Base-by-base conservation (phyloP, 179 eudicot species). In the Beta corolliflora region DNA sequence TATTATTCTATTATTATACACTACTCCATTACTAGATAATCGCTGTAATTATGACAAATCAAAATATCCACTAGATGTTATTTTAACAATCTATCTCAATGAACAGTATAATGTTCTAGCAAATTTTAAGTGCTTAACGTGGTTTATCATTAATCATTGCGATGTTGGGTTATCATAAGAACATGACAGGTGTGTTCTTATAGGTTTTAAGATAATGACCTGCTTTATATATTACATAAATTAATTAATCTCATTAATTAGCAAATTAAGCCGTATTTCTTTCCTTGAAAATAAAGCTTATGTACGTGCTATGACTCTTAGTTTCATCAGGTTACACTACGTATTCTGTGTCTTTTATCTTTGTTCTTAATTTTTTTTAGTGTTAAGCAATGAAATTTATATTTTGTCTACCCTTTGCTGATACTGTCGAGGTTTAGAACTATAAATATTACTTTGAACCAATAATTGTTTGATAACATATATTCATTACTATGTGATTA, bases 181-280 rank as follows among this genome's bases (percentile, higher is more conserved):
- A n/a, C 14, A 64, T 16, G 63, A 61, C 84, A 87, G 7, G 81
- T 75, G 85, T 77, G 31, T 73, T 63, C 5, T 31, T 75, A 50
- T 52, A 13, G 50, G 53, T 54, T 5, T 21, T 78, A 53, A 2
- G 77, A 80, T 77, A 73, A 61, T 77, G 84, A 85, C 83, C 36
- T 73, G 76, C 59, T 52, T 59, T 61, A 44, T 54, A 3, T 21
- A 48, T 53, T 73, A 73, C 45, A 7, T 19, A 9, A 48, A 48
- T 9, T 48, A 48, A 48, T 48, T 48, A 48, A 48, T 48, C 8
- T 6, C 53, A 7, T 48, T 48, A 7, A 72, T 64, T 55, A 31
- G 56, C 67, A 54, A 45, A 41, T 72, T 70, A 78, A 72, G 71
- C 41, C 5, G 73, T 75, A 13, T 72, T 5, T 45, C 79, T 78